A percentile compares a stretch with the other conserved stretches of the same genome.
phyloP scores from a whole-genome alignment of 129 eudicot genomes.

The Solidago caesia region DNA sequence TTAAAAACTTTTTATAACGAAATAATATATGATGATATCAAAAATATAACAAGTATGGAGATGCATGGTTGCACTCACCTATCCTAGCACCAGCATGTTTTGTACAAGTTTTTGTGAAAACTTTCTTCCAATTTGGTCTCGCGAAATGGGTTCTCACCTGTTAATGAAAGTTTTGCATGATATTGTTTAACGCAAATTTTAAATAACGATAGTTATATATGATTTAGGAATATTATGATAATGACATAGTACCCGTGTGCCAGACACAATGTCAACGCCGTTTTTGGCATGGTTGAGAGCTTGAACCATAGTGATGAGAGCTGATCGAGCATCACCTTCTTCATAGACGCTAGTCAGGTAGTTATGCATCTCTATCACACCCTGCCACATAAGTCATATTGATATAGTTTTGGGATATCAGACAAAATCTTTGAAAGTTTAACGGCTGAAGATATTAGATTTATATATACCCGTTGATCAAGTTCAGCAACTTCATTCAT shows the following conservation, averaged over 20 bases:
- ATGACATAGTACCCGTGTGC: slow-evolving; percentile 68
- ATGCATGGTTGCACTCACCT: slow-evolving; percentile 49
- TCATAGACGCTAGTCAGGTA: slow-evolving; percentile 93
- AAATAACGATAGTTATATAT: not conserved
- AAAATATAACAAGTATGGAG: not conserved
- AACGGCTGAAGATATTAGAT: not conserved
- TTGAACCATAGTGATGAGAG: slow-evolving; percentile 97
- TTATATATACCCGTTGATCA: slow-evolving; percentile 74
- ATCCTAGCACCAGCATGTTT: slow-evolving; percentile 91
- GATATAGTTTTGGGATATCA: not conserved
- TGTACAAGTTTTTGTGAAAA: slow-evolving; percentile 61
- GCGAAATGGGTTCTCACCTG: slow-evolving; percentile 97
- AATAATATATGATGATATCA: not conserved
- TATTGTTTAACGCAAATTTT: not conserved
- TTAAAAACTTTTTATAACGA: not conserved
- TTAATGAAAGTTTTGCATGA: slow-evolving; percentile 9
- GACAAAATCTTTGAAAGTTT: not conserved
- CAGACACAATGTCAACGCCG: slow-evolving; percentile 97
- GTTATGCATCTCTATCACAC: slow-evolving; percentile 99
- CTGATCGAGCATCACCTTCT: slow-evolving; percentile 99
- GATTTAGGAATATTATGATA: not conserved
- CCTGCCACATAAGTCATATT: slow-evolving; percentile 40
- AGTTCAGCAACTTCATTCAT: slow-evolving; percentile 97
- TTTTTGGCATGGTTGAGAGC: slow-evolving; percentile 98
- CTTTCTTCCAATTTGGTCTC: slow-evolving; percentile 97